Evolutionary conservation across 2,329 filamentous ascomycete genomes (phyloP).

Genomic region (Pseudogymnoascus sp.): DNA sequence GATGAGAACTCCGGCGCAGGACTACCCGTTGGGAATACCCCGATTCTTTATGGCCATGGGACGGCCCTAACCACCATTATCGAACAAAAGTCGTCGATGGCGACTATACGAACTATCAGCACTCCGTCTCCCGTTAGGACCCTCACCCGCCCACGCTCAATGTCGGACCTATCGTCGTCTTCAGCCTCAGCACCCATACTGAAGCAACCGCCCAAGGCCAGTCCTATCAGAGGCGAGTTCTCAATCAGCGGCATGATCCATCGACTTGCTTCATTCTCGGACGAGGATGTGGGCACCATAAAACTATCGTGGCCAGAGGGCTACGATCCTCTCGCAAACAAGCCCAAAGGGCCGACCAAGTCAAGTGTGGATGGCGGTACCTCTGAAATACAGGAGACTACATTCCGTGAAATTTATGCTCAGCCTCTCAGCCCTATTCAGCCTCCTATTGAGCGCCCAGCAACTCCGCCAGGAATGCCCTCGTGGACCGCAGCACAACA

Average conservation of each 20-base stretch:
- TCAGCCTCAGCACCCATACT: neutral
- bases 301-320: constrained; percentile 3
- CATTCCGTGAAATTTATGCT: constrained; percentile 28
- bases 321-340: constrained; percentile 3
- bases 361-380: neutral
- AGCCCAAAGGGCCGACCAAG: neutral
- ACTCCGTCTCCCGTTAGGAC: constrained; percentile 25
- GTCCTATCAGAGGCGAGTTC: neutral
- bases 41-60: constrained; percentile 37
- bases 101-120: constrained; percentile 30
- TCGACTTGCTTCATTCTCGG: neutral
- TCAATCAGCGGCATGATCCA: constrained; percentile 9
- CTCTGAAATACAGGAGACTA: neutral
- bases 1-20: constrained; percentile 29
- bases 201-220: neutral
- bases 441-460: constrained; percentile 25
- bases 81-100: constrained; percentile 35
- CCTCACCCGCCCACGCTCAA: constrained; percentile 7
- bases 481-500: constrained; percentile 30
- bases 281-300: neutral
- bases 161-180: neutral
- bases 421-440: constrained; percentile 27
- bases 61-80: constrained; percentile 37
- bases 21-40: constrained; percentile 24
- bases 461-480: constrained; percentile 30